Evolutionary conservation across 2,329 filamentous ascomycete species (phyloP).

Genomic region (Sporothrix luriei): DNA sequence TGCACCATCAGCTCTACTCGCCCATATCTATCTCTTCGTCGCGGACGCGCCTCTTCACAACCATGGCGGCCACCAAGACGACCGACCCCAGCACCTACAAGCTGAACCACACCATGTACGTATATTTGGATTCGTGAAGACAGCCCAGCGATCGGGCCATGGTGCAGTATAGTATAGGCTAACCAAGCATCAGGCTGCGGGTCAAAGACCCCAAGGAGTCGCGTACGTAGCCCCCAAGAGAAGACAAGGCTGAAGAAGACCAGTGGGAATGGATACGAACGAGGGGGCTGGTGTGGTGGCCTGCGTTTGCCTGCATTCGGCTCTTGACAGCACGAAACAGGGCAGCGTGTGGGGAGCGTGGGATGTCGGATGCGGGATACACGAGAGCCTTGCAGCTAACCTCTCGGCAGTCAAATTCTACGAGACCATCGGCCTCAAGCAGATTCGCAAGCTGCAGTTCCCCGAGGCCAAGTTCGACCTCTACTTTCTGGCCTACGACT

Average conservation of each 20-base stretch:
- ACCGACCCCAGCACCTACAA: slow-evolving; percentile 80
- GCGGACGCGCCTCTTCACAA: slow-evolving; percentile 38
- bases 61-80: slow-evolving; percentile 60
- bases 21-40: neutral
- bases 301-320: too few relatives aligned
- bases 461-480: slow-evolving; percentile 91
- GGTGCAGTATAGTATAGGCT: slow-evolving; percentile 2
- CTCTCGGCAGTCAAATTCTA: slow-evolving; percentile 77
- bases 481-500: slow-evolving; percentile 92
- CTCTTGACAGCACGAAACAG: slow-evolving; percentile 12
- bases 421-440: slow-evolving; percentile 83
- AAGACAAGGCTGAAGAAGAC: neutral
- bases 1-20: neutral
- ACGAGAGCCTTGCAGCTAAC: neutral
- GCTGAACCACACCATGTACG: slow-evolving; percentile 83
- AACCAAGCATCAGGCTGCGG: slow-evolving; percentile 65
- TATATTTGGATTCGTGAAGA: neutral
- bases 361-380: neutral
- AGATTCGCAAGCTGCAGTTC: slow-evolving; percentile 78
- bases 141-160: neutral
- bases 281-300: neutral
- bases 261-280: neutral
- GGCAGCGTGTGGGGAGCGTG: neutral
- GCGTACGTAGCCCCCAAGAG: slow-evolving; percentile 50
- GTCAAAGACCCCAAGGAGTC: slow-evolving; percentile 91